A percentile compares a stretch with the other conserved stretches of the same genome.
Evolutionary conservation across 169 alveolate species (phyloP).

Genomic region (Eimeria tenella): DNA sequence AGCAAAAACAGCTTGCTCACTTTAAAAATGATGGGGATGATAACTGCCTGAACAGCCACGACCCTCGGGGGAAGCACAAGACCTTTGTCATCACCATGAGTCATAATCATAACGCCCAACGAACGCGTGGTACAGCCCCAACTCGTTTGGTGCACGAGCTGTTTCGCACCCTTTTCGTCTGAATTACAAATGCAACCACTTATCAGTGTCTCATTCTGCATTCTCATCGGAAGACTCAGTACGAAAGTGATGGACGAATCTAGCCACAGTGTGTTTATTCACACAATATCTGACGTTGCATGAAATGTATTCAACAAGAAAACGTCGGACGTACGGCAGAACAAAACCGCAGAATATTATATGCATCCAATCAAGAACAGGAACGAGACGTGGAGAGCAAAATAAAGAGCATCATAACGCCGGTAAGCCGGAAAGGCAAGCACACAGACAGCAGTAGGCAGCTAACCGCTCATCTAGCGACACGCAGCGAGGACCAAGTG

Average conservation of each 20-base stretch:
- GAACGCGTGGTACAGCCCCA: constrained; percentile 99
- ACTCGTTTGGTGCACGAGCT: constrained; percentile 97
- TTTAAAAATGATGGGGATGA: constrained; percentile 95
- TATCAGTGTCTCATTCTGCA: no score
- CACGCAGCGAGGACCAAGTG: background rate
- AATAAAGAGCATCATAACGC: background rate
- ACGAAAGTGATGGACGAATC: no score
- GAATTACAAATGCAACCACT: constrained; percentile 27
- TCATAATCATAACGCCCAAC: constrained; percentile 94
- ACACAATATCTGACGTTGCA: no score
- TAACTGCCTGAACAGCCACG: constrained; percentile 96
- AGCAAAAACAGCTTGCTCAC: constrained; percentile 26
- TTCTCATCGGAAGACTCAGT: no score
- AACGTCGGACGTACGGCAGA: no score
- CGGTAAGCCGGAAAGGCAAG: background rate
- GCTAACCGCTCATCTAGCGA: no score
- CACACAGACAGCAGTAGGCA: no score
- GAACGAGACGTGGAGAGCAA: background rate
- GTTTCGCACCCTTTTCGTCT: constrained; percentile 94
- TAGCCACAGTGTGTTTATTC: no score
- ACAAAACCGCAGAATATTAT: no score
- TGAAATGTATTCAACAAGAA: no score
- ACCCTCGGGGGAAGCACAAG: constrained; percentile 98
- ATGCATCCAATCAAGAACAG: background rate
- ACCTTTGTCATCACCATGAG: constrained; percentile 99